These are phyloP conservation scores for Begonia loranthoides DNA, from an alignment of 306 rosid species.

Conservation along the genomic window DNA sequence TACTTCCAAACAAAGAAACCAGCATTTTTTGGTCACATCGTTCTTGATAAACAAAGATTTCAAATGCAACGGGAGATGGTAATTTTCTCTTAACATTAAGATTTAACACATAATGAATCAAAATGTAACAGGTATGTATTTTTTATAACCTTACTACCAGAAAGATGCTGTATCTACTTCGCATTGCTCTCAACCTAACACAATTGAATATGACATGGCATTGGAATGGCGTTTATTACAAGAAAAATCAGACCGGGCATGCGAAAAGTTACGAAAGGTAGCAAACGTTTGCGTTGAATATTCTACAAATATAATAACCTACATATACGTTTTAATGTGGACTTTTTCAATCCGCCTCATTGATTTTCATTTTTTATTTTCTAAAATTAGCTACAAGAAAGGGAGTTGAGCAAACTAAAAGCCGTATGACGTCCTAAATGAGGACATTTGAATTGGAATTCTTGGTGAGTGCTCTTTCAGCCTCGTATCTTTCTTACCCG, in stretches of 20 bases:
- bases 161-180: constrained; percentile 43
- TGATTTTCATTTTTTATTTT: constrained; percentile 3
- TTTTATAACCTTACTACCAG: constrained; percentile 10
- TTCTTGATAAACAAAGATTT: constrained; percentile 35
- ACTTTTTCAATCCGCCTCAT: too few species aligned
- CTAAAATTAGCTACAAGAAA: constrained; percentile 44
- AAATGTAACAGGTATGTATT: too few species aligned
- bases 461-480: constrained; percentile 16
- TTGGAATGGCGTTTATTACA: constrained; percentile 36
- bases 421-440: constrained; percentile 39
- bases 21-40: constrained; percentile 53
- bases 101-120: too few species aligned
- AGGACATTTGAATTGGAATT: constrained; percentile 9
- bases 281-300: neutral
- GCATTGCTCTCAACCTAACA: constrained; percentile 47
- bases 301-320: too few species aligned
- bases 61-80: constrained; percentile 62
- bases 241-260: constrained; percentile 29
- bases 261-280: constrained; percentile 53
- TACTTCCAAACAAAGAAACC: constrained; percentile 41
- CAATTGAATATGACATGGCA: constrained; percentile 42
- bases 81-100: neutral
- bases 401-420: constrained; percentile 42
- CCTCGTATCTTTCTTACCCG: too few species aligned
- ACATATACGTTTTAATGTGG: too few species aligned